These are phyloP conservation scores for Gossypium aridum DNA, from an alignment of 441 rosid genomes.

Conservation along the genomic window DNA sequence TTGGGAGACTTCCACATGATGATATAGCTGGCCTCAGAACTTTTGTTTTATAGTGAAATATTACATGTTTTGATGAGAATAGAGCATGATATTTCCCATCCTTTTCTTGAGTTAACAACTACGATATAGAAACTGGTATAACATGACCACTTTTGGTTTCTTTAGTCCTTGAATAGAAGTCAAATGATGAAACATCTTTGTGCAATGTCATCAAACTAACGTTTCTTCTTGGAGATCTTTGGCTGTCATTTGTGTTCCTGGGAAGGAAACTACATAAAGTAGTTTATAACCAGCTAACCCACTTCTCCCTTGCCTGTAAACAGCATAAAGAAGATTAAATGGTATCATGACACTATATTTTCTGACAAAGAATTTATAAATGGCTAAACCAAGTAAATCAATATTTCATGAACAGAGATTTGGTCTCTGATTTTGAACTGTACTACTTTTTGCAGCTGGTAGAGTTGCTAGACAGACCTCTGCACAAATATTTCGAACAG, in stretches of 20 bases:
- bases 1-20: not conserved
- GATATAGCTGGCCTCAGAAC: not conserved
- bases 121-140: not conserved
- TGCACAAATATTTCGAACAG: conserved; percentile 88
- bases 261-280: not conserved
- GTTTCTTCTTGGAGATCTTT: not conserved
- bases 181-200: not conserved
- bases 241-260: not conserved
- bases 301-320: not conserved
- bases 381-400: not conserved
- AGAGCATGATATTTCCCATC: not conserved
- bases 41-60: not conserved
- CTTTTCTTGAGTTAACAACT: conserved; percentile 3
- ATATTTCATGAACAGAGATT: not conserved
- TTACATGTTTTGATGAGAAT: not conserved
- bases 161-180: not conserved
- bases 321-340: not conserved
- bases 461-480: conserved; percentile 83
- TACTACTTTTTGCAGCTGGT: conserved; percentile 57
- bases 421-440: conserved; percentile 15
- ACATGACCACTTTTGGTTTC: not conserved
- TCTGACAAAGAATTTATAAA: not conserved
- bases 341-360: not conserved
- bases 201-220: not conserved
- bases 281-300: not conserved